Evolutionary conservation across 352 stramenopile species (phyloP).

Genomic region (Phytophthora rubi): DNA sequence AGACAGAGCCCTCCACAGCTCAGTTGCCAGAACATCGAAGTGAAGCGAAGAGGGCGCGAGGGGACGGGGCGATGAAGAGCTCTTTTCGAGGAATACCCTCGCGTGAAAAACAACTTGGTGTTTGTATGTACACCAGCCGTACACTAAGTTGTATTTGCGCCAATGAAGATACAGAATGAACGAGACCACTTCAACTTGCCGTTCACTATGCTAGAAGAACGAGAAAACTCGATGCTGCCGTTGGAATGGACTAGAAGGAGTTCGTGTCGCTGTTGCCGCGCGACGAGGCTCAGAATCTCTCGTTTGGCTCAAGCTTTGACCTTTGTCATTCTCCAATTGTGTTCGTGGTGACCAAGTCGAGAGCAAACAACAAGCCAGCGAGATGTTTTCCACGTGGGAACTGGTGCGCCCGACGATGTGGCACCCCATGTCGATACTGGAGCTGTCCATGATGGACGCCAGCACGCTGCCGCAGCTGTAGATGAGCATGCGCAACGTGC

Average conservation of each 20-base stretch:
- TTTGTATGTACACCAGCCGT: conserved; percentile 9
- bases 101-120: conserved; percentile 5
- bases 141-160: conserved; percentile 1
- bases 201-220: background rate
- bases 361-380: background rate
- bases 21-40: conserved; percentile 33
- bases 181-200: conserved; percentile 21
- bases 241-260: conserved; percentile 13
- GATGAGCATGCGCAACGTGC: conserved; percentile 43
- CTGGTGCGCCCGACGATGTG: conserved; percentile 75
- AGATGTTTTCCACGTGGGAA: conserved; percentile 81
- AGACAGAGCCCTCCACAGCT: conserved; percentile 20
- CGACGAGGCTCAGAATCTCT: background rate
- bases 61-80: conserved; percentile 9
- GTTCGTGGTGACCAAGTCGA: conserved; percentile 26
- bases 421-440: conserved; percentile 82
- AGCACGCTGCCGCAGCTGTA: conserved; percentile 55
- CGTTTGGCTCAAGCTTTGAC: background rate
- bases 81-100: conserved; percentile 5
- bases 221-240: conserved; percentile 6
- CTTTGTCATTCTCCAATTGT: conserved; percentile 38
- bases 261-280: conserved; percentile 2
- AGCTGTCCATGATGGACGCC: conserved; percentile 86
- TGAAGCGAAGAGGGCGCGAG: conserved; percentile 1
- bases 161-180: conserved; percentile 10